Conservation (phyloP, 192 early-diverging fungal species). For the Phlyctochytrium arcticum region DNA sequence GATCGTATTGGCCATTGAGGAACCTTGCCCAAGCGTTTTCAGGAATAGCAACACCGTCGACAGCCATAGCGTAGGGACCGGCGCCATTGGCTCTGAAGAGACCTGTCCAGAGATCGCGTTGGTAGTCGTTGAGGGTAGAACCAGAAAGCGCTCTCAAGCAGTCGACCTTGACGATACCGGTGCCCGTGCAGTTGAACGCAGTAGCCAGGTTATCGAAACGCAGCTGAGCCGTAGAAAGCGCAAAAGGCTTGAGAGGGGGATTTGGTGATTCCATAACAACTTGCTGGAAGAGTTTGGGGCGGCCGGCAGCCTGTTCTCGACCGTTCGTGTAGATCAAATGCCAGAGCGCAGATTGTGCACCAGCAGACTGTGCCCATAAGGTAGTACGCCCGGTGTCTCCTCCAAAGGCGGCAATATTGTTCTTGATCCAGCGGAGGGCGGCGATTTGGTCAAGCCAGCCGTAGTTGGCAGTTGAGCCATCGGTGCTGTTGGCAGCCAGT, state of each 20-base stretch:
- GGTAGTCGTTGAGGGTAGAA: not conserved
- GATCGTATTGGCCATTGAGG: not conserved
- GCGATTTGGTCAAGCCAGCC: slow-evolving; percentile 28
- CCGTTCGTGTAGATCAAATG: slow-evolving; percentile 8
- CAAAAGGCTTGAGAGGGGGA: not conserved
- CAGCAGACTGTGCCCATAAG: slow-evolving; percentile 54
- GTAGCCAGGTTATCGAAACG: slow-evolving; percentile 6
- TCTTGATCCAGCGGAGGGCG: slow-evolving; percentile 53
- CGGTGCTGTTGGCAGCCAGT: not conserved
- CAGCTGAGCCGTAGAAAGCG: not conserved
- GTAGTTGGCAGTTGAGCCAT: slow-evolving; percentile 18
- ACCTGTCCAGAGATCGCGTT: not conserved
- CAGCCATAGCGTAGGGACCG: not conserved
- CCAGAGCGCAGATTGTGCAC: slow-evolving; percentile 20
- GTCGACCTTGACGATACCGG: not conserved
- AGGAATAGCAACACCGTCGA: not conserved
- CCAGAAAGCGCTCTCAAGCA: not conserved
- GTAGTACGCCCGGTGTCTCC: slow-evolving; percentile 53
- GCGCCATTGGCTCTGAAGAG: not conserved
- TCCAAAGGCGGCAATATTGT: slow-evolving; percentile 59
- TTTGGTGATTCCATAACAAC: not conserved
- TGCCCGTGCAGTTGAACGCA: not conserved
- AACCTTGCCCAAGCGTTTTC: not conserved
- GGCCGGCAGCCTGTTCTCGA: not conserved
- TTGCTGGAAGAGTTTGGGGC: not conserved